Base-by-base conservation (phyloP, 768 basidiomycete species). In the Phylloporus sp. region DNA sequence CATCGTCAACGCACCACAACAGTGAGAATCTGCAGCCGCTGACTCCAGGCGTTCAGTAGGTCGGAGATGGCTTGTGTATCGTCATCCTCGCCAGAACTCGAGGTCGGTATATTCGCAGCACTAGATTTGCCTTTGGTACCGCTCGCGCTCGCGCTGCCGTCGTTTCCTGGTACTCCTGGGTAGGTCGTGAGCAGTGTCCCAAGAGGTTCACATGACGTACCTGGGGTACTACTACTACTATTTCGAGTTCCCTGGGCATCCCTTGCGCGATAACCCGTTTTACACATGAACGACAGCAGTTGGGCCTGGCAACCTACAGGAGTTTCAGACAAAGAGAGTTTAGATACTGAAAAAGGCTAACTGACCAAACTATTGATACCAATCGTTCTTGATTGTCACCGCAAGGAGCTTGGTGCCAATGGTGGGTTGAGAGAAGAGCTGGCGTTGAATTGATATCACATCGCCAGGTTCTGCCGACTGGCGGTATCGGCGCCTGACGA, bases 11-110 rank as follows among this genome's bases (percentile, higher is more conserved):
- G 18, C 14, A 66, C 64, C 46, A 64, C 53, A 14, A 62, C 23
- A 22, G 64, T 66, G 27, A 66, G 58, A 5, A 43, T 9, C 37
- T 68, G 66, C 14, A 66, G 20, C 4, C 62, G 55, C 14, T 62
- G 50, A 48, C 33, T 60, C 64, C 64, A 66, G 7, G 38, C 44
- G 17, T 28, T 46, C 10, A 66, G 24, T 5, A 68, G 27, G 13
- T 60, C 52, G 1, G 64, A 52, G 4, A 52, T 42, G 33, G 33
- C 9, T 29, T 46, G 41, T 13, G 52, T 10, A 6, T 64, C 51
- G 2, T 44, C 45, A 9, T 53, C 46, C 4, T 49, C 37, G 1
- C 29, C 15, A 15, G 52, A 15, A 17, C 22, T 24, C 3, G 52
- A 17, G 33, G 50, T 3, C n/a, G 35, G 50, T 6, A 13, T n/a